Conservation (phyloP, 2,329 filamentous ascomycete species). For the Neopestalotiopsis sp. region DNA sequence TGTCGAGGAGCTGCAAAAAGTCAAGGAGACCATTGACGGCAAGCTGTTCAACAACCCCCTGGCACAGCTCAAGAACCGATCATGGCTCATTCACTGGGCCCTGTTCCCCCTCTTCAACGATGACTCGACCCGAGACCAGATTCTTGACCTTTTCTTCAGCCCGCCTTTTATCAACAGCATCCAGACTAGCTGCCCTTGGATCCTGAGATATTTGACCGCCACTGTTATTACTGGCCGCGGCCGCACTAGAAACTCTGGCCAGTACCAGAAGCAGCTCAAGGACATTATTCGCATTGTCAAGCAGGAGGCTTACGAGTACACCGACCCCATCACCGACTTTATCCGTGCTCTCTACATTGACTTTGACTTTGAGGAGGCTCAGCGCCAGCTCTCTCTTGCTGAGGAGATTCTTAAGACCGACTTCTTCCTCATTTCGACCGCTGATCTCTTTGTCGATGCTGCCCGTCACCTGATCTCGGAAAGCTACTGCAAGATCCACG, state of each 20-base stretch:
- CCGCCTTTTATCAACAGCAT: conserved; percentile 99
- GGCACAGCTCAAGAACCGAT: conserved; percentile 93
- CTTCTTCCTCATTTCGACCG: conserved; percentile 89
- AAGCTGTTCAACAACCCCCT: conserved; percentile 96
- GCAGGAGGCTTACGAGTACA: conserved; percentile 98
- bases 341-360: conserved; percentile 93
- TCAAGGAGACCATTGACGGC: conserved; percentile 90
- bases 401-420: conserved; percentile 91
- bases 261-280: conserved; percentile 98
- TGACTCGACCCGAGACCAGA: conserved; percentile 85
- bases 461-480: conserved; percentile 97
- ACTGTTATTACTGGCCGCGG: conserved; percentile 93
- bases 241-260: conserved; percentile 78
- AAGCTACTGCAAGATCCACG: conserved; percentile 99
- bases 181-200: conserved; percentile 96
- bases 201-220: conserved; percentile 90
- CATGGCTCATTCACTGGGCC: conserved; percentile 97
- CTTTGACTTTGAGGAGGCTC: conserved; percentile 97
- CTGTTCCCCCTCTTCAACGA: conserved; percentile 99
- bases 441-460: conserved; percentile 90
- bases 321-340: conserved; percentile 94
- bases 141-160: conserved; percentile 97
- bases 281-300: conserved; percentile 93
- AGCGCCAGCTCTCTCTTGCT: conserved; percentile 83
- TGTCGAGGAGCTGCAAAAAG: conserved; percentile 88